Evolutionary conservation across 306 rosid species (phyloP).

Genomic region (Prunus campanulata): DNA sequence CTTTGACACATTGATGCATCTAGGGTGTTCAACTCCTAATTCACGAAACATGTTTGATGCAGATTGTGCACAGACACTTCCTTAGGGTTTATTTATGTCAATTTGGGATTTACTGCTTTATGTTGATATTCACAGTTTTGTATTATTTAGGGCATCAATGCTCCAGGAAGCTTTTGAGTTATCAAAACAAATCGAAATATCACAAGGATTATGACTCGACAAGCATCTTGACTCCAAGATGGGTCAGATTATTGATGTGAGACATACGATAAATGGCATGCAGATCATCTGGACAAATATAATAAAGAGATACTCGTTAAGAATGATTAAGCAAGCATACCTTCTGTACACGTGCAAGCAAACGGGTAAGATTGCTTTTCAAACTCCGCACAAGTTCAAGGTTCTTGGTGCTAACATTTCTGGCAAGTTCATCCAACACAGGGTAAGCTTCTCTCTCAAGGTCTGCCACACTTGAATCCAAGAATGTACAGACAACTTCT

Average conservation of each 20-base stretch:
- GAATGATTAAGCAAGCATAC: constrained; percentile 30
- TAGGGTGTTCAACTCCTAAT: background rate
- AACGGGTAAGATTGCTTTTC: constrained; percentile 91
- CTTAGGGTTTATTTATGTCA: background rate
- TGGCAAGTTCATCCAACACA: constrained; percentile 88
- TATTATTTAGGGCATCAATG: background rate
- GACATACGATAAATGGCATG: background rate
- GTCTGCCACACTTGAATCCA: constrained; percentile 79
- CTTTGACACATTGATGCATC: background rate
- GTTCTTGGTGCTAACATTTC: constrained; percentile 94
- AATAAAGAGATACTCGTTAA: constrained; percentile 2
- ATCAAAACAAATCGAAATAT: background rate
- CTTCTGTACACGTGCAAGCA: constrained; percentile 96
- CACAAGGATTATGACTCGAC: background rate
- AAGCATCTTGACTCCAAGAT: background rate
- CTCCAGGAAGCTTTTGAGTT: background rate
- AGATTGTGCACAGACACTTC: background rate
- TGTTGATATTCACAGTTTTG: background rate
- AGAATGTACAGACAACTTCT: constrained; percentile 78
- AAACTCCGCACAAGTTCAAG: constrained; percentile 93
- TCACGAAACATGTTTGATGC: background rate
- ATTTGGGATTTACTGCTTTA: background rate
- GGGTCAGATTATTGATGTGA: background rate
- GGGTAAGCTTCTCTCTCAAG: constrained; percentile 95
- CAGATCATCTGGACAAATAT: background rate